phyloP scores from a whole-genome alignment of 2,329 filamentous ascomycete genomes.

The Berkeleyomyces basicola region DNA sequence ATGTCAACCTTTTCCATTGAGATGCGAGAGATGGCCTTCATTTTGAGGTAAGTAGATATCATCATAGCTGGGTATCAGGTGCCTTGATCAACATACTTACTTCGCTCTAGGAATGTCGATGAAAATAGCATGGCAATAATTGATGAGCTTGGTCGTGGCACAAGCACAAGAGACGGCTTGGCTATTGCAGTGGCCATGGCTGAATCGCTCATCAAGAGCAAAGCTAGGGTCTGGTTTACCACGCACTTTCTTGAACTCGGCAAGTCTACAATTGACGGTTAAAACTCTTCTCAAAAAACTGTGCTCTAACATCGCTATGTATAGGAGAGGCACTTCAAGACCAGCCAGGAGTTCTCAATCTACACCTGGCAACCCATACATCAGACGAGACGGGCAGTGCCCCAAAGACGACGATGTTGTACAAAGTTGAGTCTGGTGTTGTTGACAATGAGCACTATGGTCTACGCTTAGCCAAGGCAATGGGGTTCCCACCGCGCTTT shows the following conservation, averaged over 20 bases:
- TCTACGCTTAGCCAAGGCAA: slow-evolving; percentile 57
- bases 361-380: slow-evolving; percentile 63
- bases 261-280: slow-evolving; percentile 18
- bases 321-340: slow-evolving; percentile 54
- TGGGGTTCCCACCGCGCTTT: slow-evolving; percentile 53
- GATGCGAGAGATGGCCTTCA: slow-evolving; percentile 93
- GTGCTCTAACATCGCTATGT: background rate
- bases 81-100: background rate
- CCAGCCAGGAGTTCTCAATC: slow-evolving; percentile 61
- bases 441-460: slow-evolving; percentile 65
- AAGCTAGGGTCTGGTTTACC: slow-evolving; percentile 75
- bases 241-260: slow-evolving; percentile 77
- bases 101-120: slow-evolving; percentile 49
- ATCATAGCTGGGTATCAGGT: background rate
- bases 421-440: slow-evolving; percentile 59
- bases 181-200: slow-evolving; percentile 82
- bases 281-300: background rate
- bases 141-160: slow-evolving; percentile 84
- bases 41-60: slow-evolving; percentile 38
- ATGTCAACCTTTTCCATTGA: slow-evolving; percentile 87
- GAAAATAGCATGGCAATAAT: slow-evolving; percentile 63
- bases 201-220: slow-evolving; percentile 67
- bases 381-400: slow-evolving; percentile 29
- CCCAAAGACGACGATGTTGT: slow-evolving; percentile 67
- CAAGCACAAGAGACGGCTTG: slow-evolving; percentile 73